A percentile compares a stretch with the other conserved stretches of the same genome.
These are phyloP conservation scores for Wallacemonas rigidus DNA, from an alignment of 208 protist species.

Conservation along the genomic window DNA sequence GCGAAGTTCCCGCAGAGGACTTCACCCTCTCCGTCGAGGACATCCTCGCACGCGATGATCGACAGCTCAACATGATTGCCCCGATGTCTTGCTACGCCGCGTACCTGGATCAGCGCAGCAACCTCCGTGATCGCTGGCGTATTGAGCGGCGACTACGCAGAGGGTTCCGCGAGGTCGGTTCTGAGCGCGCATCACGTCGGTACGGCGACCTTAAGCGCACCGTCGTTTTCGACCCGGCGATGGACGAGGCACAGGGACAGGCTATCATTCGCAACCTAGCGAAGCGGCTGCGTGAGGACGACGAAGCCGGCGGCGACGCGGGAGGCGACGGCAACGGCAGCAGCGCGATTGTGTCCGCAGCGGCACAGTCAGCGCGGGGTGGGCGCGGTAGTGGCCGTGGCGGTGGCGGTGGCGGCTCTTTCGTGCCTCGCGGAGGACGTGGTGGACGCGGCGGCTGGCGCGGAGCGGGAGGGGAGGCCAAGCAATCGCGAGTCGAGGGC, in stretches of 20 bases:
- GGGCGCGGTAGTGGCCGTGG: slow-evolving; percentile 20
- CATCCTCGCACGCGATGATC: slow-evolving; percentile 87
- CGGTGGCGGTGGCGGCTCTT: neutral
- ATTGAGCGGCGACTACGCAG: slow-evolving; percentile 57
- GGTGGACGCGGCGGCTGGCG: neutral
- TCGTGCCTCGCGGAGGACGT: neutral
- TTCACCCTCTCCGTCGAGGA: slow-evolving; percentile 87
- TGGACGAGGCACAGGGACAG: slow-evolving; percentile 52
- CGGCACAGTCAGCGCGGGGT: neutral
- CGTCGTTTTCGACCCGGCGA: slow-evolving; percentile 56
- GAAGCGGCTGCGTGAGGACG: slow-evolving; percentile 66
- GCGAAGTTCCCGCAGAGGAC: slow-evolving; percentile 77
- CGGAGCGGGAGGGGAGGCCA: neutral
- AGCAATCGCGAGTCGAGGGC: slow-evolving; percentile 3
- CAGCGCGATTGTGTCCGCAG: neutral
- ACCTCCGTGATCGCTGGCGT: slow-evolving; percentile 63
- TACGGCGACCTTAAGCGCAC: slow-evolving; percentile 79
- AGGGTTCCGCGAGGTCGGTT: slow-evolving; percentile 72
- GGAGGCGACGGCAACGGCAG: neutral
- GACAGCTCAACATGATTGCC: slow-evolving; percentile 92
- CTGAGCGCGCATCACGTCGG: slow-evolving; percentile 67
- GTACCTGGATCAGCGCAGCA: slow-evolving; percentile 70
- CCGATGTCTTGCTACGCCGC: slow-evolving; percentile 93
- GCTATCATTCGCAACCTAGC: slow-evolving; percentile 51
- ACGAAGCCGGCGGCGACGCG: slow-evolving; percentile 20